phyloP scores from a whole-genome alignment of 2,329 filamentous ascomycete species.

The Biscogniauxia sp. region DNA sequence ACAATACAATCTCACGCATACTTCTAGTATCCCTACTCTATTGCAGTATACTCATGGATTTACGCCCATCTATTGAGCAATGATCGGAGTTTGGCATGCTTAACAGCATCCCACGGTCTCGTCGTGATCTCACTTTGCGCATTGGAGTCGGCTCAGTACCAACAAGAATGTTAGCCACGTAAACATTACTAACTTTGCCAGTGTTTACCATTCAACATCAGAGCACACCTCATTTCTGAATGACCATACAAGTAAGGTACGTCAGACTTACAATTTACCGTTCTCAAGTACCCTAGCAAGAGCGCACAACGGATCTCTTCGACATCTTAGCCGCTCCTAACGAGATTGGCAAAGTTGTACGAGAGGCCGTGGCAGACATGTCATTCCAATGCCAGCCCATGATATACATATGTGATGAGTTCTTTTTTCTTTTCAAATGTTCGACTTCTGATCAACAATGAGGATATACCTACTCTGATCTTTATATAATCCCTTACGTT shows the following conservation, averaged over 20 bases:
- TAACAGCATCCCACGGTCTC: too few relatives aligned
- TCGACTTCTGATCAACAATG: slow-evolving; percentile 33
- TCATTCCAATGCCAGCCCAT: background rate
- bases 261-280: background rate
- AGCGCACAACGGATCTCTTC: background rate
- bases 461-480: slow-evolving; percentile 30
- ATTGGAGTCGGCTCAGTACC: too few relatives aligned
- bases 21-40: too few relatives aligned
- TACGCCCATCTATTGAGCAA: too few relatives aligned
- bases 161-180: too few relatives aligned
- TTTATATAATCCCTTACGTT: background rate
- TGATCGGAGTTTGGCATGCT: too few relatives aligned
- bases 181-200: background rate
- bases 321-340: background rate
- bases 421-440: slow-evolving; percentile 29
- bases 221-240: background rate
- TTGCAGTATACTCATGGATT: too few relatives aligned
- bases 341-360: background rate
- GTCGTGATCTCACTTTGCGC: too few relatives aligned
- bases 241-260: background rate
- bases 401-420: slow-evolving; percentile 27
- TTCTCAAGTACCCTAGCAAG: background rate
- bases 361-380: background rate
- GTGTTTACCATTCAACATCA: too few relatives aligned
- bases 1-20: too few relatives aligned